Conservation (phyloP, 1,284 basidiomycete species). For the Rhodotorula glutinis region DNA sequence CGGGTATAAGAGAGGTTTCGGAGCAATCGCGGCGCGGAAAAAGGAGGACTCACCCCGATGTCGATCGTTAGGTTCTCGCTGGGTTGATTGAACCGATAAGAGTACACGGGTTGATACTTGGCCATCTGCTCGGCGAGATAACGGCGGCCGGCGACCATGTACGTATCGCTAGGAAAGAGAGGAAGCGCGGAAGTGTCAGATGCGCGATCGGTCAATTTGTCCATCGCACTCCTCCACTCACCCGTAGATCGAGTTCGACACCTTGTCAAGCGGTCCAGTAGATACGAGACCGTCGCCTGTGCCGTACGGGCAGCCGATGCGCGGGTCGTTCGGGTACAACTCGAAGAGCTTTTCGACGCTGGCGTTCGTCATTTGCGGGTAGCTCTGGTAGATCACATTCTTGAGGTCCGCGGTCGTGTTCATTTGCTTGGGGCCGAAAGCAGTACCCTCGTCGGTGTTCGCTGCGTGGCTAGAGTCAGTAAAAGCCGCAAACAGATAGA, state of each 20-base stretch:
- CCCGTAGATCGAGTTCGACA: constrained; percentile 21
- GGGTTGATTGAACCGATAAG: constrained; percentile 40
- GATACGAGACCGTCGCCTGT: constrained; percentile 27
- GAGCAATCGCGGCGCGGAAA: no score
- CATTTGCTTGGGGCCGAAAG: constrained; percentile 19
- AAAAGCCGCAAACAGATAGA: no score
- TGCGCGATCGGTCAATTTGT: no score
- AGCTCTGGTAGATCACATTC: background rate
- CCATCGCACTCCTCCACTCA: background rate
- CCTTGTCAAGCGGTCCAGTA: constrained; percentile 22
- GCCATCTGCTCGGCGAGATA: constrained; percentile 9
- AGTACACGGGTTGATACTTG: constrained; percentile 29
- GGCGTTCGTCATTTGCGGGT: constrained; percentile 4
- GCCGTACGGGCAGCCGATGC: constrained; percentile 37
- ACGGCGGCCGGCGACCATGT: constrained; percentile 24
- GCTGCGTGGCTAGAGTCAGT: background rate
- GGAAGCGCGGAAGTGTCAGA: no score
- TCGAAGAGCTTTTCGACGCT: constrained; percentile 14
- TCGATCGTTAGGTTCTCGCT: constrained; percentile 36
- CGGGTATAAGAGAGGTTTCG: no score
- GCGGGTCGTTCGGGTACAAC: constrained; percentile 35
- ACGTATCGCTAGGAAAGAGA: background rate
- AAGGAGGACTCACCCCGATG: constrained; percentile 11
- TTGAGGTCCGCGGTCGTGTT: constrained; percentile 15
- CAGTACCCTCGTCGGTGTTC: constrained; percentile 40